phyloP scores from a whole-genome alignment of 805 yeast genomes.

The Candida odintsovae region DNA sequence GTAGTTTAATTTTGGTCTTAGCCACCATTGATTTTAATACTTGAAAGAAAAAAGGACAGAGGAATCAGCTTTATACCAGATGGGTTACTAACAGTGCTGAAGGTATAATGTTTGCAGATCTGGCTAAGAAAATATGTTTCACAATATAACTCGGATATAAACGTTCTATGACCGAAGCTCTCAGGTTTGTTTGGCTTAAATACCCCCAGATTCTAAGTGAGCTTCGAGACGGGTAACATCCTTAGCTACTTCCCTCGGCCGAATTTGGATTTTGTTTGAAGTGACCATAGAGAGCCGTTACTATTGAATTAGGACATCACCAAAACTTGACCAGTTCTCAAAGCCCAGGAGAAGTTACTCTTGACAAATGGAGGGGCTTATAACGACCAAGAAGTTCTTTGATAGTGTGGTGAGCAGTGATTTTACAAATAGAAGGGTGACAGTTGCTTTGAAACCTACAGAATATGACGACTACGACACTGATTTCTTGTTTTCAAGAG shows the following conservation, averaged over 20 bases:
- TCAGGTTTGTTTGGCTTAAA: too few species aligned
- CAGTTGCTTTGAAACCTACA: constrained; percentile 4
- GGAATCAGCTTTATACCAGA: too few species aligned
- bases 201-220: too few species aligned
- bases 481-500: constrained; percentile 7
- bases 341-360: background rate
- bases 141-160: too few species aligned
- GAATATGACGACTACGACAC: constrained; percentile 6
- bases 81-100: too few species aligned
- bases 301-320: background rate
- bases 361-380: background rate
- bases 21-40: too few species aligned
- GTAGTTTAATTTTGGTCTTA: too few species aligned
- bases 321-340: background rate
- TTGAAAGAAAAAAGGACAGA: too few species aligned
- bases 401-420: constrained; percentile 3
- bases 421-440: constrained; percentile 7
- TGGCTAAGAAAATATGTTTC: too few species aligned
- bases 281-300: background rate
- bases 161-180: too few species aligned
- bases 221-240: too few species aligned
- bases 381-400: constrained; percentile 9
- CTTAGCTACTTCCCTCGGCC: background rate
- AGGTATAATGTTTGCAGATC: too few species aligned
- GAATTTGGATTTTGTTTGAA: background rate